Conservation (phyloP, 108 stramenopile genomes). For the Fistulifera pelliculosa region DNA sequence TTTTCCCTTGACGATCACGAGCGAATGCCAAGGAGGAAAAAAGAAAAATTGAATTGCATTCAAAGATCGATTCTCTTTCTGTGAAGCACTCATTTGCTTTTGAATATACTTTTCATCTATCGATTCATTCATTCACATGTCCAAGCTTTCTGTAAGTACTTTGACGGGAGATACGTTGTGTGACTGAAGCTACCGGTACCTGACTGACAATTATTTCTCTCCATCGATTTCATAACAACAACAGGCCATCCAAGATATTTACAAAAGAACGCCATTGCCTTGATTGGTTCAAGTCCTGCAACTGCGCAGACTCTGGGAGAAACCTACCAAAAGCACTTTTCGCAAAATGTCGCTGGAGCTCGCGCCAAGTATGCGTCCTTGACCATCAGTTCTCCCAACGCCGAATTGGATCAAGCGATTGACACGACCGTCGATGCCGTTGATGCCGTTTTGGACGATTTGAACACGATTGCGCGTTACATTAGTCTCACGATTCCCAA, state of each 20-base stretch:
- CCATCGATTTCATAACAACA: no score
- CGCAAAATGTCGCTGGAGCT: neutral
- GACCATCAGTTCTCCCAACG: neutral
- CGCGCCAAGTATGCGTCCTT: neutral
- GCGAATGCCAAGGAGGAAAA: no score
- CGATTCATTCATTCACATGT: neutral
- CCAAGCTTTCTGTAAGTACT: neutral
- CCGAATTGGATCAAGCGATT: neutral
- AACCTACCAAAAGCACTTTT: neutral
- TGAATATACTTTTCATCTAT: no score
- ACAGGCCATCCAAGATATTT: neutral
- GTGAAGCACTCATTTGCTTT: no score
- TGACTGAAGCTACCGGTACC: no score
- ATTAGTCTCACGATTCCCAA: constrained; percentile 41
- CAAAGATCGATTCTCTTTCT: no score
- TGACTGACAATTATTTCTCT: no score
- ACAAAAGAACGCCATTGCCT: neutral
- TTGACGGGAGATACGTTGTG: no score
- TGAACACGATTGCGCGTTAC: constrained; percentile 13
- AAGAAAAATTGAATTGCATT: no score
- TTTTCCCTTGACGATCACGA: no score
- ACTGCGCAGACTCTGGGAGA: neutral
- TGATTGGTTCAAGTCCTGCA: neutral
- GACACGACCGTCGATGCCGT: constrained; percentile 22
- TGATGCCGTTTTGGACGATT: constrained; percentile 4